These are phyloP conservation scores for Chaetomium tenue DNA, from an alignment of 495 filamentous ascomycete species.

Conservation along the genomic window DNA sequence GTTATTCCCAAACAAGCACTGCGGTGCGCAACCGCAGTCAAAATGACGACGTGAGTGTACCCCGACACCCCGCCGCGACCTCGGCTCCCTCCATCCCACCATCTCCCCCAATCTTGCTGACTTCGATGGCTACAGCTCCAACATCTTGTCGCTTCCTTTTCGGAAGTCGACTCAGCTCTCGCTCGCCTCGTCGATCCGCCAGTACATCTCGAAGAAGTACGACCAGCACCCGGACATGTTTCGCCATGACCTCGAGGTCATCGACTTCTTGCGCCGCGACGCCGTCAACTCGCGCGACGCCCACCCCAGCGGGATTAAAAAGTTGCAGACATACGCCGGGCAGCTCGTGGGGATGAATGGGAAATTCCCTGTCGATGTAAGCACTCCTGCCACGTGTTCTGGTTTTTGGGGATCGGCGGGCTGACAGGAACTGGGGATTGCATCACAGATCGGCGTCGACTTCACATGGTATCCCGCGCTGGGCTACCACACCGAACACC, in stretches of 20 bases:
- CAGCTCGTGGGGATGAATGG: conserved; percentile 92
- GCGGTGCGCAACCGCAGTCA: background rate
- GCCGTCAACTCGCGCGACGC: conserved; percentile 86
- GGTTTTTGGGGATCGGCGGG: background rate
- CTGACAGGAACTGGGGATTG: conserved; percentile 27
- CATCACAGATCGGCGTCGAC: conserved; percentile 77
- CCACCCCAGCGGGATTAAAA: conserved; percentile 83
- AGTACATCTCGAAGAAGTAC: conserved; percentile 98
- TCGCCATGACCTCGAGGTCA: conserved; percentile 77
- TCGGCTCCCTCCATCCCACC: background rate
- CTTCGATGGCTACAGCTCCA: conserved; percentile 27
- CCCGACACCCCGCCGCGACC: too few species aligned
- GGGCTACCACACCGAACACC: conserved; percentile 80
- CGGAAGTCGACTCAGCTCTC: conserved; percentile 75
- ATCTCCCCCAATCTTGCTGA: background rate
- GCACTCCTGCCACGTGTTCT: background rate
- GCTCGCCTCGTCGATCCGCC: conserved; percentile 78
- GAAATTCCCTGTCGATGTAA: conserved; percentile 94
- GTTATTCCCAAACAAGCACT: background rate
- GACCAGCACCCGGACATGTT: conserved; percentile 99
- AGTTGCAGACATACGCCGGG: conserved; percentile 83
- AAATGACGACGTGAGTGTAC: conserved; percentile 24
- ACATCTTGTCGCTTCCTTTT: conserved; percentile 70
- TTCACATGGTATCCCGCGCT: conserved; percentile 94
- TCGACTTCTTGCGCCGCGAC: conserved; percentile 77